A percentile compares a stretch with the other conserved stretches of the same genome.
Evolutionary conservation across 768 basidiomycete species (phyloP).

Genomic region (Leucosporidium scottii): DNA sequence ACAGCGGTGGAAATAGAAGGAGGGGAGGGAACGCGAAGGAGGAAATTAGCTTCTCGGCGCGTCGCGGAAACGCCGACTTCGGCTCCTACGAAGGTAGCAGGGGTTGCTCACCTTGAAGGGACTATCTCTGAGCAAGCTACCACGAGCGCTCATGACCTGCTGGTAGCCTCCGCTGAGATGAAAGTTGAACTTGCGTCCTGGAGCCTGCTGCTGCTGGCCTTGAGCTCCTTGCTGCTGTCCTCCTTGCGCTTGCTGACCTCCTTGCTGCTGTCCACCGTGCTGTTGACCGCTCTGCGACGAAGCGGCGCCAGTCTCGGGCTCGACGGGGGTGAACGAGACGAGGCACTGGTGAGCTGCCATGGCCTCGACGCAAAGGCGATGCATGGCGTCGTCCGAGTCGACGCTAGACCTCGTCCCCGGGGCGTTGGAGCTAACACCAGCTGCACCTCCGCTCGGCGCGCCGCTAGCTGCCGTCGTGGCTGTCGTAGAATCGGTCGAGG

Average conservation of each 20-base stretch:
- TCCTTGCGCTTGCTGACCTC: too few relatives aligned
- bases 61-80: background rate
- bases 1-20: constrained; percentile 39
- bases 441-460: background rate
- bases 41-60: constrained; percentile 16
- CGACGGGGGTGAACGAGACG: constrained; percentile 66
- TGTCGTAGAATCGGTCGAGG: constrained; percentile 42
- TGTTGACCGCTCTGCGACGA: background rate
- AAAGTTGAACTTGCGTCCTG: constrained; percentile 57
- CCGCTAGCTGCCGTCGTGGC: constrained; percentile 1
- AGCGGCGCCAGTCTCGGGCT: constrained; percentile 44
- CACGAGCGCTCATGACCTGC: constrained; percentile 83
- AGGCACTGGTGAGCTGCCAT: constrained; percentile 76
- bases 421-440: background rate
- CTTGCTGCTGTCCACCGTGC: background rate
- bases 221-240: background rate
- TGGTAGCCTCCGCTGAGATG: constrained; percentile 84
- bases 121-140: constrained; percentile 79
- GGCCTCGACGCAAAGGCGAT: constrained; percentile 70
- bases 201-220: constrained; percentile 8
- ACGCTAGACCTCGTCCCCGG: constrained; percentile 1
- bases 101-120: constrained; percentile 54
- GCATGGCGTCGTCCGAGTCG: constrained; percentile 55
- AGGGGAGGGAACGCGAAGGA: background rate
- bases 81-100: background rate